Evolutionary conservation across 345 rosid genomes (phyloP), one percentile per base, ranked within the genome.

Genomic region (Arabis alpina): DNA sequence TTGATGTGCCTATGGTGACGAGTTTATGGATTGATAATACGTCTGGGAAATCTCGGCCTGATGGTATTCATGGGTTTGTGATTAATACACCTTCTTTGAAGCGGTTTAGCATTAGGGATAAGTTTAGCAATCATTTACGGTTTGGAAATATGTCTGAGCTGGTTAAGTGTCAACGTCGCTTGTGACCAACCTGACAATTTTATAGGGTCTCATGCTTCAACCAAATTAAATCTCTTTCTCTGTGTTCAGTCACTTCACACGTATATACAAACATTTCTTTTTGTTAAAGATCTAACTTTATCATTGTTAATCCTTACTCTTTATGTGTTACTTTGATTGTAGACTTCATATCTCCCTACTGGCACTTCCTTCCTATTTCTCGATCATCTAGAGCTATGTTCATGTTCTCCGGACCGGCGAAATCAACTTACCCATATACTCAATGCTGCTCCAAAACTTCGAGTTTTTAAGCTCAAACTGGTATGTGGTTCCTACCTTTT

Each of bases 11-110:
- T 23, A 68, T 56, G 23, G 1, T 68, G 15, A 56, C 3, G 11
- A 57, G 40, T 34, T 48, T 68, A 47, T 56, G 27, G 13, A 68
- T 68, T 6, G 48, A 47, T 47, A 34, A 12, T 48, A 0, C 63
- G 10, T 25, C 12, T 5, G 15, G 49, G 39, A 25, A 10, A 3
- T 47, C 54, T 24, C 39, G 40, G 5, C 39, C 55, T 58, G 5
- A 9, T 23, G 65, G 65, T 57, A 28, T 15, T 57, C 48, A 36
- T 58, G 65, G 74, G n/a, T 71, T 42, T 71, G 55, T 23, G 48
- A 44, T 71, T 2, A 54, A 53, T 32, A 9, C 69, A 11, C 75
- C 75, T 62, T 43, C 48, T 53, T 54, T 71, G 63, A 54, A 14
- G 30, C 10, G 6, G 12, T 71, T 71, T 52, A 53, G 40, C 61